A percentile compares a stretch with the other conserved stretches of the same genome.
These are phyloP conservation scores for Neurospora discreta DNA, from an alignment of 495 filamentous ascomycete species.

Conservation along the genomic window DNA sequence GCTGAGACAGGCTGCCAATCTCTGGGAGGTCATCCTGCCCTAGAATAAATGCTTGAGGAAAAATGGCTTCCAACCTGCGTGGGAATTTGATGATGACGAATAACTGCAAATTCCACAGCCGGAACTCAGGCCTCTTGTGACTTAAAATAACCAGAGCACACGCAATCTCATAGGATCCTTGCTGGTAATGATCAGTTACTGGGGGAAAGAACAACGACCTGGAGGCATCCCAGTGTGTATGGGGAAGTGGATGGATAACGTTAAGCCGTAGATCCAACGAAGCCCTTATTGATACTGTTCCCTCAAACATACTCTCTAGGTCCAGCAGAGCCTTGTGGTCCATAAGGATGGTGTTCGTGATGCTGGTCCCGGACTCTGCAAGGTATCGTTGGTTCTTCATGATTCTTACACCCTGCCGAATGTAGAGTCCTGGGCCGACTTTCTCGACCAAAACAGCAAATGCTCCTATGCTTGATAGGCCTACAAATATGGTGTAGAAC, in stretches of 20 bases:
- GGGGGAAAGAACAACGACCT: not conserved
- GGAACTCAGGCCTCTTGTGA: too few species aligned
- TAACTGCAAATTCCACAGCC: not conserved
- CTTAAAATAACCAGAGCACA: not conserved
- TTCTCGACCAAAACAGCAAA: not conserved
- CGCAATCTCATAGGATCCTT: not conserved
- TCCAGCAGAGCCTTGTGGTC: not conserved
- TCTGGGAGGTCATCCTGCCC: not conserved
- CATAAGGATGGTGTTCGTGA: not conserved
- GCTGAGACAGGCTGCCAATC: not conserved
- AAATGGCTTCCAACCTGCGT: fast-evolving
- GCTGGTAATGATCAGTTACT: too few species aligned
- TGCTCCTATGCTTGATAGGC: fast-evolving
- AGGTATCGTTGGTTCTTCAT: too few species aligned
- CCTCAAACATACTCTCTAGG: fast-evolving
- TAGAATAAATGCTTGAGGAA: not conserved
- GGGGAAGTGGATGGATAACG: not conserved
- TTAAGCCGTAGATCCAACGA: not conserved
- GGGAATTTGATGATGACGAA: not conserved
- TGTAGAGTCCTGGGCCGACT: not conserved
- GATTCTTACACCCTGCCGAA: not conserved
- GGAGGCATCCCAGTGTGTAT: not conserved
- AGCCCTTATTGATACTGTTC: not conserved
- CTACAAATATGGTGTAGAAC: not conserved
- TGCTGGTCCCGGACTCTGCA: too few species aligned